Percentiles rank a stretch among this genome's conserved stretches.
These are phyloP conservation scores for Paecilomyces niveus DNA, from an alignment of 2,329 filamentous ascomycete species.

Conservation along the genomic window DNA sequence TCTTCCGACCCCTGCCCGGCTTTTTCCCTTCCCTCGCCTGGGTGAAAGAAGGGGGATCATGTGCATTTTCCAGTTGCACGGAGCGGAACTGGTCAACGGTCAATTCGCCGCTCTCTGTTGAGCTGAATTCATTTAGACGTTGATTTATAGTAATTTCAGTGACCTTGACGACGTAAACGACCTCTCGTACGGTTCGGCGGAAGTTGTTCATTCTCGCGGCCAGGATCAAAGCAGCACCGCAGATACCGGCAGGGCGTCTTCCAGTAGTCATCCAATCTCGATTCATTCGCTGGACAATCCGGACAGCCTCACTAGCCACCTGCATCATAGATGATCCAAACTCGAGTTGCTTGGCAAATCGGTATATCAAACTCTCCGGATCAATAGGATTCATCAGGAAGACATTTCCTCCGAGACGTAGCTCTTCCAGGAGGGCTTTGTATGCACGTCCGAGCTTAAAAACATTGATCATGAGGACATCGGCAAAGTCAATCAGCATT, in stretches of 20 bases:
- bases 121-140: conserved; percentile 84
- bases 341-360: conserved; percentile 86
- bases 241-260: conserved; percentile 85
- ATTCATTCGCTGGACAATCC: conserved; percentile 87
- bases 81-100: conserved; percentile 75
- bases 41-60: conserved; percentile 77
- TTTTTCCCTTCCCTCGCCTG: conserved; percentile 50
- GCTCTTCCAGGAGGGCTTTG: conserved; percentile 65
- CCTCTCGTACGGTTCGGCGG: conserved; percentile 80
- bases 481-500: conserved; percentile 93
- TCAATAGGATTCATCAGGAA: conserved; percentile 70
- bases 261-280: conserved; percentile 96
- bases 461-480: conserved; percentile 77
- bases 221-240: conserved; percentile 87
- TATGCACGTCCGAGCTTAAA: conserved; percentile 87
- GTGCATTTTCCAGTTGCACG: conserved; percentile 53
- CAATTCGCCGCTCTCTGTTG: conserved; percentile 74
- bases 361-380: conserved; percentile 82
- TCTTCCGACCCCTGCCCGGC: conserved; percentile 38
- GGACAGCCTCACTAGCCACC: conserved; percentile 80
- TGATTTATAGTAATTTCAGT: conserved; percentile 89
- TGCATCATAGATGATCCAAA: conserved; percentile 75
- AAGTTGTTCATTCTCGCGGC: conserved; percentile 98
- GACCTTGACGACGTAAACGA: conserved; percentile 97
- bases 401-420: conserved; percentile 48